Evolutionary conservation across 192 early-diverging fungal species (phyloP), one percentile per base, ranked within the genome.

Genomic region (Bifiguratus adelaidae): DNA sequence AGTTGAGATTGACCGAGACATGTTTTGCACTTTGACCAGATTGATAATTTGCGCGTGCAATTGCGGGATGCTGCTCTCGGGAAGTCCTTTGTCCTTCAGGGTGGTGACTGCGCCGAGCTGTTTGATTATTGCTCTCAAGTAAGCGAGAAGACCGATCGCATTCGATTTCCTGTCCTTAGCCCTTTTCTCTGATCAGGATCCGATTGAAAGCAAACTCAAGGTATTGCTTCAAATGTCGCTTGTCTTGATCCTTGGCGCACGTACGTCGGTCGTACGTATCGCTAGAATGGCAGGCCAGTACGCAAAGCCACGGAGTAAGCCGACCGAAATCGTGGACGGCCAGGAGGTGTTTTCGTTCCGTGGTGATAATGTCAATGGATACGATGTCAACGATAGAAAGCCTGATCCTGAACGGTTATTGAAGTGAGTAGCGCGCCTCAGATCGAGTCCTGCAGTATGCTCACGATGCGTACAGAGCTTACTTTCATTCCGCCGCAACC

Each of bases 251-350:
- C 95, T 91, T 91, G 95, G 95, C 35, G 84, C 85, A 32, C 76
- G 93, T 16, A 89, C 87, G 53, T 81, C 92, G 4, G 82, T 99
- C 22, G 89, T 95, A 26, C 81, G 95, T 37, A 95, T 99, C 52
- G 95, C 91, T 19, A 85, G 95, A 47, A 97, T 99, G 91, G 93
- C 89, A 15, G 95, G 95, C 2, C 92, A 98, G 68, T 98, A 98
- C 66, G 95, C 95, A 36, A 98, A 98, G 73, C 95, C 95, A 11
- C 80, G 95, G 41, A 92, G 89, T 29, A 91, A 81, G 60, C 83
- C 91, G 2, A 90, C 73, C 27, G 95, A 99, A 55, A 82, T 80
- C 44, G 66, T 88, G 29, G 70, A 91, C 55, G 95, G 92, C 42
- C 66, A 76, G 40, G 76, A 84, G 47, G 85, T 94, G 50, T 52